Percentiles rank a stretch among this genome's conserved stretches.
Evolutionary conservation across 192 early-diverging fungal genomes (phyloP).

Genomic region (Rhizophlyctis rosea): DNA sequence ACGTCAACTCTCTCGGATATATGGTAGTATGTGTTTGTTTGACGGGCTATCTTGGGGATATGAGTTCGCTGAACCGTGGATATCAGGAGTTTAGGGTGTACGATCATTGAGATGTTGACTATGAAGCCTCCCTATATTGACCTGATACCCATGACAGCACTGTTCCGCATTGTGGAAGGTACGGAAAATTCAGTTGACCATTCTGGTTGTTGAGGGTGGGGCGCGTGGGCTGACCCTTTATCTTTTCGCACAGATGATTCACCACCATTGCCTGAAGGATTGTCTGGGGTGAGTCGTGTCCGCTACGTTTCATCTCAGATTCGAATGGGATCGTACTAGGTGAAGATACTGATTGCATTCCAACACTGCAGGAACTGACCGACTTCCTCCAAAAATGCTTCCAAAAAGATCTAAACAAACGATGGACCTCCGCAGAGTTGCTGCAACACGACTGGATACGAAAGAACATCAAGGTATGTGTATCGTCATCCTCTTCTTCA

Average conservation of each 20-base stretch:
- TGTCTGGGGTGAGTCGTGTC: constrained; percentile 49
- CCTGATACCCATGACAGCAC: constrained; percentile 75
- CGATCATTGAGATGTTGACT: constrained; percentile 87
- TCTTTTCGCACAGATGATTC: constrained; percentile 38
- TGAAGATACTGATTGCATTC: no score
- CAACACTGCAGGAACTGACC: constrained; percentile 64
- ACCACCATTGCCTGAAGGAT: constrained; percentile 75
- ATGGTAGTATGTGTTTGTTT: no score
- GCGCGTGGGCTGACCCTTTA: neutral
- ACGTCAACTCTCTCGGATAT: constrained; percentile 86
- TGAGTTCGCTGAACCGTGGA: neutral
- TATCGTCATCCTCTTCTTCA: neutral
- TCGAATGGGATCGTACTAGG: no score
- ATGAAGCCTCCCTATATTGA: constrained; percentile 87
- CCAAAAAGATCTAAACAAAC: constrained; percentile 66
- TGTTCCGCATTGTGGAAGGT: constrained; percentile 84
- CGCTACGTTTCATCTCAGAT: no score
- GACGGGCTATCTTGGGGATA: neutral
- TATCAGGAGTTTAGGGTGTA: constrained; percentile 80
- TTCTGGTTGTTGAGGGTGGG: neutral
- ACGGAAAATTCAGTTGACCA: neutral
- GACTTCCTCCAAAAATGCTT: constrained; percentile 82
- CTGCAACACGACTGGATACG: constrained; percentile 73
- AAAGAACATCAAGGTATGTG: constrained; percentile 21
- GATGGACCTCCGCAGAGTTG: constrained; percentile 68